phyloP scores from a whole-genome alignment of 352 stramenopile species.

The Globisporangium parvum region DNA sequence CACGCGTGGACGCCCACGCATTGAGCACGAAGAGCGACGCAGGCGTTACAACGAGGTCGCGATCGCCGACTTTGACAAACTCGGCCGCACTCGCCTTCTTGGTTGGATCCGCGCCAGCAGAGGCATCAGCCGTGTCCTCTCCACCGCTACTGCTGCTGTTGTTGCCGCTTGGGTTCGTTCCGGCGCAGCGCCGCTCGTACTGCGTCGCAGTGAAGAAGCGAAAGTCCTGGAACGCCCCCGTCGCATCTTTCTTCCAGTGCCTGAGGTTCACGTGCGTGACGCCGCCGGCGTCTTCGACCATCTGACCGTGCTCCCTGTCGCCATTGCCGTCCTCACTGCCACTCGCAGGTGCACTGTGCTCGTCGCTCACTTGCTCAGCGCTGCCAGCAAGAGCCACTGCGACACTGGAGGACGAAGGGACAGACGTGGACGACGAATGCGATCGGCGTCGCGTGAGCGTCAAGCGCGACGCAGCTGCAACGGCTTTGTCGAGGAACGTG shows the following conservation, averaged over 20 bases:
- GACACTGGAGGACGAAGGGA: conserved; percentile 1
- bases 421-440: conserved; percentile 26
- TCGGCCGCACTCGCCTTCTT: neutral
- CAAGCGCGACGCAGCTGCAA: conserved; percentile 54
- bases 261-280: conserved; percentile 34
- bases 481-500: conserved; percentile 65
- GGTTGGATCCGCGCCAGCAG: neutral
- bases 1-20: conserved; percentile 28
- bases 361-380: conserved; percentile 6
- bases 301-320: conserved; percentile 12
- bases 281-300: conserved; percentile 15
- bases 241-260: conserved; percentile 36
- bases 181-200: conserved; percentile 19
- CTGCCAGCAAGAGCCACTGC: neutral
- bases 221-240: conserved; percentile 31
- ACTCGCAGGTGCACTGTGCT: too few relatives aligned
- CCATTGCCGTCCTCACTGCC: neutral
- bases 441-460: conserved; percentile 21
- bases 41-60: conserved; percentile 65
- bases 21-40: conserved; percentile 43
- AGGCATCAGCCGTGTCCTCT: neutral
- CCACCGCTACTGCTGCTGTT: neutral
- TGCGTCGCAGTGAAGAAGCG: conserved; percentile 39
- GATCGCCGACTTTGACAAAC: conserved; percentile 35
- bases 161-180: neutral